Percentiles rank a stretch among this genome's conserved stretches.
Conservation (phyloP, 2,329 filamentous ascomycete genomes). For the Proliferodiscus dingleyae region DNA sequence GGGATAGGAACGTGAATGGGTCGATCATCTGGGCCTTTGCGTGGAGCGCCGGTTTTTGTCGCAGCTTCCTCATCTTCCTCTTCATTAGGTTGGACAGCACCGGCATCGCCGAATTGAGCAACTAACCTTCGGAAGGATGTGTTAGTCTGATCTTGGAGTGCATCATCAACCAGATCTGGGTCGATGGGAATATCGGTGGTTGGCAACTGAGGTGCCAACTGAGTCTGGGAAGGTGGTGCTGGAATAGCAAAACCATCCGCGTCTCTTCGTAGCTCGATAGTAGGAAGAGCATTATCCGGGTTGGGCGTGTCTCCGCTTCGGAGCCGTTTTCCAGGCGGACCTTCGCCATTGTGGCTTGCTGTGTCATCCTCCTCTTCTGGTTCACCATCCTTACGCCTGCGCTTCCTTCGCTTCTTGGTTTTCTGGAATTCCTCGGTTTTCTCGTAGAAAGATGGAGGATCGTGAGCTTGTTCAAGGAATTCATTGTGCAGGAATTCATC, state of each 20-base stretch:
- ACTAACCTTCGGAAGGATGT: slow-evolving; percentile 37
- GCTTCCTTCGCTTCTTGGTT: slow-evolving; percentile 45
- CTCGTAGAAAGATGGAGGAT: slow-evolving; percentile 79
- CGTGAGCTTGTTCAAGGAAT: slow-evolving; percentile 67
- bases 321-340: slow-evolving; percentile 1
- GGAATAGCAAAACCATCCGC: slow-evolving; percentile 67
- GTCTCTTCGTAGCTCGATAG: slow-evolving; percentile 45
- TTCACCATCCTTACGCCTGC: slow-evolving; percentile 19
- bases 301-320: slow-evolving; percentile 22
- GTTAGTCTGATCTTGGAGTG: slow-evolving; percentile 20
- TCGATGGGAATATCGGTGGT: slow-evolving; percentile 7
- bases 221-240: slow-evolving; percentile 33
- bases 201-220: background rate
- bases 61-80: slow-evolving; percentile 9
- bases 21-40: slow-evolving; percentile 28
- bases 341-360: slow-evolving; percentile 3
- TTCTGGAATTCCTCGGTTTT: slow-evolving; percentile 55
- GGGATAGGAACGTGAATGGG: slow-evolving; percentile 42
- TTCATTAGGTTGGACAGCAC: background rate
- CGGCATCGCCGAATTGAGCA: slow-evolving; percentile 40
- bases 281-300: slow-evolving; percentile 12
- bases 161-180: slow-evolving; percentile 15
- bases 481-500: slow-evolving; percentile 74
- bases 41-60: slow-evolving; percentile 17
- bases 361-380: slow-evolving; percentile 22